Evolutionary conservation across 2,329 filamentous ascomycete species (phyloP).

Genomic region (Cordyceps javanica): DNA sequence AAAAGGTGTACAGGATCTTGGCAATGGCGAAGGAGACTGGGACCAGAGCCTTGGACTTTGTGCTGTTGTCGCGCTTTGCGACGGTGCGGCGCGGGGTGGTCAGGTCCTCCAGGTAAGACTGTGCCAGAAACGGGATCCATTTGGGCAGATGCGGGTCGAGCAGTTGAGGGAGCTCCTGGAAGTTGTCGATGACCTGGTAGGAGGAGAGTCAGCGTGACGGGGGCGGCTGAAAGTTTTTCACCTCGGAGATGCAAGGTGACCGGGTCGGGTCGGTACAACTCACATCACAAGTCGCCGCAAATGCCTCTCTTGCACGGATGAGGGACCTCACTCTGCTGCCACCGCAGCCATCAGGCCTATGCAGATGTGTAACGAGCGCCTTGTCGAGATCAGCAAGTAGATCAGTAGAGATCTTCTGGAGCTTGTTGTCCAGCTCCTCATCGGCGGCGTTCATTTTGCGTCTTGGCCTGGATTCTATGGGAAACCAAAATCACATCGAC

Average conservation of each 20-base stretch:
- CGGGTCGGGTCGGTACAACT: conserved; percentile 16
- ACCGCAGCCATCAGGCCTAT: conserved; percentile 42
- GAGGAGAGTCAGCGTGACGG: conserved; percentile 12
- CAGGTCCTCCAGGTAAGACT: conserved; percentile 67
- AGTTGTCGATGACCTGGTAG: conserved; percentile 66
- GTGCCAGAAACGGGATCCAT: conserved; percentile 68
- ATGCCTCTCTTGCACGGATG: conserved; percentile 44
- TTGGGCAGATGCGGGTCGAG: conserved; percentile 76
- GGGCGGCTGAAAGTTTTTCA: neutral
- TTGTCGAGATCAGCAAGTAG: conserved; percentile 53
- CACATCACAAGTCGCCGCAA: conserved; percentile 42
- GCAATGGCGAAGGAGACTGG: conserved; percentile 67
- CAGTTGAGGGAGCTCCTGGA: conserved; percentile 92
- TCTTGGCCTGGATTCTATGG: neutral
- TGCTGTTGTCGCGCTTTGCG: conserved; percentile 13
- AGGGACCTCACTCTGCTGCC: conserved; percentile 37
- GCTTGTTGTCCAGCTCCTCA: conserved; percentile 54
- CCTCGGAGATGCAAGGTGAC: neutral
- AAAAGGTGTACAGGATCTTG: conserved; percentile 78
- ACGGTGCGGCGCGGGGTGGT: conserved; percentile 30
- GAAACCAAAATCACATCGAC: no score
- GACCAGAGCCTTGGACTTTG: conserved; percentile 37
- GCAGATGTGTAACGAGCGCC: conserved; percentile 46
- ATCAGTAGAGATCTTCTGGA: conserved; percentile 54
- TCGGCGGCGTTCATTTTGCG: conserved; percentile 53